These are phyloP conservation scores for Desmodesmus armatus DNA, from an alignment of 139 green algal genomes.

Conservation along the genomic window DNA sequence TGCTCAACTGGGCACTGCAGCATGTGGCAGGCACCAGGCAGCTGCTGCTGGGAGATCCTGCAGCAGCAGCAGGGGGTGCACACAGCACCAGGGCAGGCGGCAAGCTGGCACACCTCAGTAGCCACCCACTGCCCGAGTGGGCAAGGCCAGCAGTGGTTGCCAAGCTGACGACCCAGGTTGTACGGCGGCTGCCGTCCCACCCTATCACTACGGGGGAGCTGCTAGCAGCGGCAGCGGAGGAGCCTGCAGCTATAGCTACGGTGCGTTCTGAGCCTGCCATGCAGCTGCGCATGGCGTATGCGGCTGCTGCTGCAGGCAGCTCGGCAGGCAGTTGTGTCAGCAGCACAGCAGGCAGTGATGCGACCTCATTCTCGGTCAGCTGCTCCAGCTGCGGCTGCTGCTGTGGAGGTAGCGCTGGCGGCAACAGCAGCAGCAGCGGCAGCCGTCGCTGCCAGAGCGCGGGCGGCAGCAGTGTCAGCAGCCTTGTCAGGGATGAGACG, in stretches of 20 bases:
- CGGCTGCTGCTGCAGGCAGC: conserved; percentile 8
- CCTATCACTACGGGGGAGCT: neutral
- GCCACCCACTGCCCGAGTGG: too few relatives aligned
- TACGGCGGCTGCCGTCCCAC: neutral
- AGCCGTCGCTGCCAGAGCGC: conserved; percentile 2
- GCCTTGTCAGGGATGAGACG: neutral
- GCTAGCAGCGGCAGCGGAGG: neutral
- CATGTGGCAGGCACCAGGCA: neutral
- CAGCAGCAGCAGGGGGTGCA: neutral
- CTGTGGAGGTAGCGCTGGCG: neutral
- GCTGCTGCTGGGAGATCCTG: conserved; percentile 24
- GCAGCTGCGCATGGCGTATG: neutral
- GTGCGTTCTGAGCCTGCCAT: neutral
- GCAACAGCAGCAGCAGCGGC: conserved; percentile 15
- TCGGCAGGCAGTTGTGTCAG: neutral
- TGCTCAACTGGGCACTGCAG: conserved; percentile 33
- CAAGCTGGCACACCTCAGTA: too few relatives aligned
- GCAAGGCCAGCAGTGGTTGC: too few relatives aligned
- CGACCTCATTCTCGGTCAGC: neutral
- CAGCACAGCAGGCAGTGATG: neutral
- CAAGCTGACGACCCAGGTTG: too few relatives aligned
- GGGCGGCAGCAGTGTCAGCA: conserved; percentile 12
- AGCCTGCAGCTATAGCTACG: neutral
- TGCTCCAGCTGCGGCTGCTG: neutral
- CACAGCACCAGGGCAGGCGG: neutral